These are phyloP conservation scores for Neonectria hederae DNA, from an alignment of 2,329 filamentous ascomycete species.

Conservation along the genomic window DNA sequence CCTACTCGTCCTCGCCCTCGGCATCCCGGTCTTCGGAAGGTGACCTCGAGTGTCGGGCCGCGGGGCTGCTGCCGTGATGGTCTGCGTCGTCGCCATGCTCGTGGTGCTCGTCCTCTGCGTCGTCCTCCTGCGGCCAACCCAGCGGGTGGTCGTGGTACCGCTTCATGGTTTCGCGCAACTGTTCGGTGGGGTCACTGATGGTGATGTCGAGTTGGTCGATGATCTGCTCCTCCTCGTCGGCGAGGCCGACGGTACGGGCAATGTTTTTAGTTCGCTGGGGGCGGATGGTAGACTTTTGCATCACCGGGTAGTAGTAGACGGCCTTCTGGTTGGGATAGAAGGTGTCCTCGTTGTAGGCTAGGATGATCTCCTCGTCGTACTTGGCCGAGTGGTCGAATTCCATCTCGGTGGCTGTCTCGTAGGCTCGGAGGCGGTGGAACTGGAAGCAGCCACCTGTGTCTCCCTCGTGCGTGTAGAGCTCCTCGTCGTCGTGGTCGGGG, in stretches of 20 bases:
- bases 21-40: constrained; percentile 51
- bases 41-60: constrained; percentile 40
- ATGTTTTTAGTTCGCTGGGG: constrained; percentile 73
- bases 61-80: constrained; percentile 37
- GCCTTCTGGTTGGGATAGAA: constrained; percentile 63
- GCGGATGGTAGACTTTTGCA: constrained; percentile 70
- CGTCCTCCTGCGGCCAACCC: constrained; percentile 55
- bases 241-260: constrained; percentile 59
- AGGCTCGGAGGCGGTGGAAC: constrained; percentile 70
- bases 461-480: constrained; percentile 63
- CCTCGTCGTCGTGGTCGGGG: constrained; percentile 61
- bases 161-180: constrained; percentile 61
- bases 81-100: constrained; percentile 45
- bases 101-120: constrained; percentile 46
- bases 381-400: constrained; percentile 67
- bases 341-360: constrained; percentile 66
- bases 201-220: constrained; percentile 66
- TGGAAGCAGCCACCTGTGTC: constrained; percentile 63
- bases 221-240: constrained; percentile 60
- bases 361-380: constrained; percentile 71
- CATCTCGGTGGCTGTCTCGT: constrained; percentile 69
- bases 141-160: constrained; percentile 63
- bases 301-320: constrained; percentile 74
- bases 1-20: constrained; percentile 56
- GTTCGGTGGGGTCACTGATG: constrained; percentile 65